Evolutionary conservation across 2,329 filamentous ascomycete species (phyloP).

Genomic region (Erysiphe pisi): DNA sequence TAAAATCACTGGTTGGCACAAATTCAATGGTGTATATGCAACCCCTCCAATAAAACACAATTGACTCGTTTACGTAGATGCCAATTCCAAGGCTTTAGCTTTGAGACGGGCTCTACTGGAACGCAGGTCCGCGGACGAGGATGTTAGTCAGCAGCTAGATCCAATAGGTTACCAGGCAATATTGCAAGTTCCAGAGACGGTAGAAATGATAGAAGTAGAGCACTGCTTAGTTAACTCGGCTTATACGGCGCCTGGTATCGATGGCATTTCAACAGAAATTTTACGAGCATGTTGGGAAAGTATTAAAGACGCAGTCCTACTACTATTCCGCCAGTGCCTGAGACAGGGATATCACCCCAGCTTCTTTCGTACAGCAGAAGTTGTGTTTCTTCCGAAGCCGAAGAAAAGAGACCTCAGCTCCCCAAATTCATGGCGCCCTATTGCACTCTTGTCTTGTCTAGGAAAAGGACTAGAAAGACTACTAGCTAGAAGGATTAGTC

Average conservation of each 20-base stretch:
- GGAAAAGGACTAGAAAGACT: slow-evolving; percentile 25
- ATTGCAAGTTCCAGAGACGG: not conserved
- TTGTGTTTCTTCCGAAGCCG: not conserved
- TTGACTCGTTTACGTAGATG: not conserved
- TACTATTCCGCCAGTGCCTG: not conserved
- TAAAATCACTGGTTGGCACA: not conserved
- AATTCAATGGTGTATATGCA: not conserved
- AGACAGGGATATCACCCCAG: not conserved
- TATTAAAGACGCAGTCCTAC: not conserved
- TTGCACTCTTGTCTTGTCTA: slow-evolving; percentile 16
- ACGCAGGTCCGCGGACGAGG: not conserved
- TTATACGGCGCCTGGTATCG: not conserved
- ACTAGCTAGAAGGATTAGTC: not conserved
- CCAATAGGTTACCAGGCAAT: not conserved
- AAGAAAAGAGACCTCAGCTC: not conserved
- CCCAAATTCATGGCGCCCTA: not conserved
- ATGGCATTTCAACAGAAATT: not conserved
- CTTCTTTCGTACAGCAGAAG: not conserved
- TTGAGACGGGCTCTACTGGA: not conserved
- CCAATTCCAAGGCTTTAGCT: not conserved
- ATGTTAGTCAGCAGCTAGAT: not conserved
- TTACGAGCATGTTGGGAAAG: not conserved
- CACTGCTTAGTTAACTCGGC: not conserved
- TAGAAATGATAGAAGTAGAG: not conserved
- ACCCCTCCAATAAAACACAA: not conserved